Evolutionary conservation across 2,329 filamentous ascomycete species (phyloP).

Genomic region (Aspergillus fischeri): DNA sequence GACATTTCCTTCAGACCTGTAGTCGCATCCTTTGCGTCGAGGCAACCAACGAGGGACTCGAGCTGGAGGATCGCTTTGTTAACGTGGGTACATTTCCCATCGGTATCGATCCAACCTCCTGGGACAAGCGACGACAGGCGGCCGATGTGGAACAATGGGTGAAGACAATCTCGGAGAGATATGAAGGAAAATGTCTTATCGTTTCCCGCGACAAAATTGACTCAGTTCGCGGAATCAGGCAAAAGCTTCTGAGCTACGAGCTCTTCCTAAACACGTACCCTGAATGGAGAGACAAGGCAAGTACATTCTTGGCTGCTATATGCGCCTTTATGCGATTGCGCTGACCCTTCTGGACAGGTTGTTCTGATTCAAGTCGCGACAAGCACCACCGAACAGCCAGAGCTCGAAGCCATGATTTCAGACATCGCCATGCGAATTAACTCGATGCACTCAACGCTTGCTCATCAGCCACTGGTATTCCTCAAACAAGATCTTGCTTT

Average conservation of each 20-base stretch:
- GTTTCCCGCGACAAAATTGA: conserved; percentile 94
- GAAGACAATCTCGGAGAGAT: conserved; percentile 73
- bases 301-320: conserved; percentile 1
- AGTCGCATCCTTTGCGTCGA: conserved; percentile 87
- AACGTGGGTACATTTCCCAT: conserved; percentile 83
- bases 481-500: conserved; percentile 93
- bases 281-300: conserved; percentile 71
- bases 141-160: conserved; percentile 75
- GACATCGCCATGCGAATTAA: conserved; percentile 96
- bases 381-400: conserved; percentile 80
- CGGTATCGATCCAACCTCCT: conserved; percentile 78
- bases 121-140: conserved; percentile 67
- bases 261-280: conserved; percentile 92
- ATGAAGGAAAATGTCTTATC: conserved; percentile 83
- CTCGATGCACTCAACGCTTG: conserved; percentile 81
- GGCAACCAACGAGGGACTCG: conserved; percentile 79
- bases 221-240: conserved; percentile 83
- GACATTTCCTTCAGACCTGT: conserved; percentile 94
- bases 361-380: conserved; percentile 93
- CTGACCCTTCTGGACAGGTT: conserved; percentile 45
- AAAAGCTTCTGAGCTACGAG: conserved; percentile 89
- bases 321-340: neutral
- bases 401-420: conserved; percentile 81
- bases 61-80: conserved; percentile 89
- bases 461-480: conserved; percentile 89